Evolutionary conservation across 257 asterid genomes (phyloP).

Genomic region (Anisodus acutangulus): DNA sequence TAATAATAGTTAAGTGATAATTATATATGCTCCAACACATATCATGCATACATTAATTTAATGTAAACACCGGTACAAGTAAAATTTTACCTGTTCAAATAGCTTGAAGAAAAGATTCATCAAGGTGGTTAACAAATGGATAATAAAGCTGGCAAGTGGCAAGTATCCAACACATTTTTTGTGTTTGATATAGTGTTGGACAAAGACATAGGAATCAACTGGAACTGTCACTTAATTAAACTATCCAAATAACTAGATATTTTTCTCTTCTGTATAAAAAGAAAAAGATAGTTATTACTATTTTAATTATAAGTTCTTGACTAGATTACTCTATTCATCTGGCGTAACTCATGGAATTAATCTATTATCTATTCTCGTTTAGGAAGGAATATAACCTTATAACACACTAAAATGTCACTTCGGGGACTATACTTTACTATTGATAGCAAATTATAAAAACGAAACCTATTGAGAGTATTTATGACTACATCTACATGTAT

Average conservation of each 20-base stretch:
- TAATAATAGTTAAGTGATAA: no score
- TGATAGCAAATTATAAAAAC: neutral
- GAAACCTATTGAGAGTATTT: neutral
- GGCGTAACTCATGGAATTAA: neutral
- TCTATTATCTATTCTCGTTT: neutral
- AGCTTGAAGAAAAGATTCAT: neutral
- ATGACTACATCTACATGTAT: no score
- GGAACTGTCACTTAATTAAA: neutral
- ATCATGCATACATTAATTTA: no score
- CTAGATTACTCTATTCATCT: neutral
- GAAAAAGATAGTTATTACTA: no score
- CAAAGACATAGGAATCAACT: neutral
- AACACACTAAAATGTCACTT: neutral
- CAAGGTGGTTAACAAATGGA: no score
- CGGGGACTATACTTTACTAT: neutral
- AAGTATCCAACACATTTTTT: neutral
- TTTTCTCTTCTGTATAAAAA: no score
- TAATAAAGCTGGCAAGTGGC: neutral
- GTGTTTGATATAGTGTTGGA: neutral
- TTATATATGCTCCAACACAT: no score
- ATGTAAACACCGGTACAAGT: no score
- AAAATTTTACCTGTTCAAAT: no score
- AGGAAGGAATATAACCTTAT: neutral
- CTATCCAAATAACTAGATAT: neutral
- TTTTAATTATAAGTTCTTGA: neutral